Evolutionary conservation across 345 rosid species (phyloP).

Genomic region (Salix caprea): DNA sequence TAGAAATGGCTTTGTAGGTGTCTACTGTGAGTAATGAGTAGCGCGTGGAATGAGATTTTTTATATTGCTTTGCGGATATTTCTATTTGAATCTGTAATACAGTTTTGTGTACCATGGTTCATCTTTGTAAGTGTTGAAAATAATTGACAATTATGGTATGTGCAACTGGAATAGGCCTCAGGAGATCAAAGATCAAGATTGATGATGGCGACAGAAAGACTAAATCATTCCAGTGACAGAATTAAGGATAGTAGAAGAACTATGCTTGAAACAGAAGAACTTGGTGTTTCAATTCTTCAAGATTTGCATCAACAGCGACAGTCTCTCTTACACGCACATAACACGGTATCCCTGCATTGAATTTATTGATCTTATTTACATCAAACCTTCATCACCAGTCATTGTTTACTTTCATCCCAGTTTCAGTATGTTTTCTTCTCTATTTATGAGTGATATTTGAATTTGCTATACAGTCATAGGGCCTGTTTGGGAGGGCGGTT

Average conservation of each 20-base stretch:
- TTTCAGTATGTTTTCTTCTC: neutral
- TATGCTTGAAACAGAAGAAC: slow-evolving; percentile 97
- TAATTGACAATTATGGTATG: neutral
- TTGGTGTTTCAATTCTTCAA: slow-evolving; percentile 93
- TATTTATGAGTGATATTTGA: neutral
- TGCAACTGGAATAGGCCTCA: slow-evolving; percentile 52
- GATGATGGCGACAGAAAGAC: slow-evolving; percentile 71
- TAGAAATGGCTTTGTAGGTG: neutral
- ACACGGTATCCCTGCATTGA: slow-evolving; percentile 43
- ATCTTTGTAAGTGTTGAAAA: neutral
- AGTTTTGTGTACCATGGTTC: neutral
- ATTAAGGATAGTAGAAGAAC: slow-evolving; percentile 80
- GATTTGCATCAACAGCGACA: slow-evolving; percentile 90
- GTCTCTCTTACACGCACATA: slow-evolving; percentile 67
- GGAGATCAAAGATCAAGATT: slow-evolving; percentile 88
- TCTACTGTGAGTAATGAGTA: neutral
- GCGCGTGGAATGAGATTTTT: neutral
- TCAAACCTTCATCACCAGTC: neutral
- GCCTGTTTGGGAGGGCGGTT: too few relatives aligned
- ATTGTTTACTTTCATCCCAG: neutral
- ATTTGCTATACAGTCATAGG: neutral
- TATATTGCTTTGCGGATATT: neutral
- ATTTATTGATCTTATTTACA: neutral
- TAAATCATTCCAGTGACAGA: slow-evolving; percentile 63
- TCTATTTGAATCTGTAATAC: neutral